Percentiles rank a stretch among this genome's conserved stretches.
phyloP scores from a whole-genome alignment of 352 stramenopile genomes.

The Thraustochytrium striatum region DNA sequence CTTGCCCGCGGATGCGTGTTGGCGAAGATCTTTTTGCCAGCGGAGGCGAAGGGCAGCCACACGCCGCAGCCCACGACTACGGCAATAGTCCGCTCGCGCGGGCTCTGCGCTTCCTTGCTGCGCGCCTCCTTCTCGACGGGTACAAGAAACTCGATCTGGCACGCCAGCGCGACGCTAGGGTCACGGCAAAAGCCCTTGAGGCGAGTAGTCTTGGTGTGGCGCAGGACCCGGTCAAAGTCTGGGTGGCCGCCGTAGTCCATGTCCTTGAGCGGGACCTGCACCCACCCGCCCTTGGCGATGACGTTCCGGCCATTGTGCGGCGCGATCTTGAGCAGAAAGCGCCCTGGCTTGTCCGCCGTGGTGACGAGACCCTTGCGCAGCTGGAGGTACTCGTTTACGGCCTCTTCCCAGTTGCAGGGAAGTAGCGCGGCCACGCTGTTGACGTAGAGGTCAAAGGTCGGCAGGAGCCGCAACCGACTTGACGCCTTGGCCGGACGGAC shows the following conservation, averaged over 20 bases:
- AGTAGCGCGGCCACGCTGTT: conserved; percentile 49
- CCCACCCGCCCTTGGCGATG: conserved; percentile 59
- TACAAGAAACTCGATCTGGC: conserved; percentile 77
- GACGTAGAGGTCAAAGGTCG: conserved; percentile 10
- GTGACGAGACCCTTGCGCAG: conserved; percentile 67
- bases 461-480: neutral
- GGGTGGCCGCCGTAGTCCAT: conserved; percentile 66
- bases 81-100: neutral
- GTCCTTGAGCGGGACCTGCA: conserved; percentile 63
- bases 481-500: neutral
- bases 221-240: conserved; percentile 4
- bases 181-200: conserved; percentile 72
- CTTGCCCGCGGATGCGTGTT: neutral
- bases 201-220: conserved; percentile 55
- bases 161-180: conserved; percentile 68
- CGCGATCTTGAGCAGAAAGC: conserved; percentile 70
- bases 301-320: conserved; percentile 81
- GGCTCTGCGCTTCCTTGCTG: too few species aligned
- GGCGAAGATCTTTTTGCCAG: neutral
- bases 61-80: conserved; percentile 35
- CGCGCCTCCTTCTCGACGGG: conserved; percentile 37
- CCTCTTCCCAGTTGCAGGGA: conserved; percentile 64
- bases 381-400: conserved; percentile 65
- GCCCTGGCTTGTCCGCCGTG: conserved; percentile 67
- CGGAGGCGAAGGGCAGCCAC: neutral